Evolutionary conservation across 495 filamentous ascomycete genomes (phyloP).

Genomic region (Aspergillus indologenus): DNA sequence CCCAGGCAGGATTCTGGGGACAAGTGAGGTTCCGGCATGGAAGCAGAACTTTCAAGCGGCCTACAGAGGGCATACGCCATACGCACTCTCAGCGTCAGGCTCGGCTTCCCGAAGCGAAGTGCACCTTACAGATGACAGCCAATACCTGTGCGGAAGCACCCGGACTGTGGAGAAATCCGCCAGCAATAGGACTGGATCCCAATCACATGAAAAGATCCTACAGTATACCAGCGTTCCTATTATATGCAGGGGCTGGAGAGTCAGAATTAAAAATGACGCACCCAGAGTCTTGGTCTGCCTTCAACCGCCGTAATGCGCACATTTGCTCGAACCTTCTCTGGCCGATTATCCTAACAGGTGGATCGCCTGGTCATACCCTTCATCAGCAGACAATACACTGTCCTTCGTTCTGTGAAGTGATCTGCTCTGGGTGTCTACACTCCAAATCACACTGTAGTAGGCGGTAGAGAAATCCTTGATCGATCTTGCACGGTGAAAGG

Average conservation of each 20-base stretch:
- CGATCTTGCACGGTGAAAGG: neutral
- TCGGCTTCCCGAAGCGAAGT: constrained; percentile 19
- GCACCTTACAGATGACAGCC: neutral
- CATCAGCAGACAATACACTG: neutral
- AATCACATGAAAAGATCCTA: neutral
- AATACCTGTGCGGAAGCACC: neutral
- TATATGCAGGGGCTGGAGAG: neutral
- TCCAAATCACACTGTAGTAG: neutral
- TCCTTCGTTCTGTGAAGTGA: neutral
- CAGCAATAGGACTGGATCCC: neutral
- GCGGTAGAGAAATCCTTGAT: neutral
- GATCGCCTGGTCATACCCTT: neutral
- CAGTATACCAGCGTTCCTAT: neutral
- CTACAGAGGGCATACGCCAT: neutral
- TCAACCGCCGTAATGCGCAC: neutral
- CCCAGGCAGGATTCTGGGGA: neutral
- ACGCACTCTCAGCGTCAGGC: neutral
- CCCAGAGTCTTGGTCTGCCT: neutral
- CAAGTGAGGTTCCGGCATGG: neutral
- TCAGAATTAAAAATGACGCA: neutral
- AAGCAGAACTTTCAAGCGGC: neutral
- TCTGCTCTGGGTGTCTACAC: neutral
- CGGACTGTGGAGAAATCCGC: neutral
- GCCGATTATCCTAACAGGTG: neutral
- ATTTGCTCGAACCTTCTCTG: neutral